phyloP scores from a whole-genome alignment of 148 eudicot genomes.

The Linanthus parryae region DNA sequence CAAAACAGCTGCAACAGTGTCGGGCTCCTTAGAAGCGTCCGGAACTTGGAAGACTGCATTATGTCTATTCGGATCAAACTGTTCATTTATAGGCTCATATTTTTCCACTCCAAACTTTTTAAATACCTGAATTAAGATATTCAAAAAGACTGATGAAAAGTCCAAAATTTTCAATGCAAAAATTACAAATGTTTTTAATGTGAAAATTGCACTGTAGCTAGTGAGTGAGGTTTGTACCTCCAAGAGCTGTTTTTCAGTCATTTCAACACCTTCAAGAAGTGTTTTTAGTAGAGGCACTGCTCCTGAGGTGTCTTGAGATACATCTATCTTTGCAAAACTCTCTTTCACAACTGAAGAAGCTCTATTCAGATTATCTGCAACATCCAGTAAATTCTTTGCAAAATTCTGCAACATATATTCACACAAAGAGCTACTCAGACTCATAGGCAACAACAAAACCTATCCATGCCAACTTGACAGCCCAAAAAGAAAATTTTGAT shows the following conservation, averaged over 20 bases:
- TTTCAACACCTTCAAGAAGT: slow-evolving; percentile 89
- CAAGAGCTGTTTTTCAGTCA: slow-evolving; percentile 88
- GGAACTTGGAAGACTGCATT: slow-evolving; percentile 96
- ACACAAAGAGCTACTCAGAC: slow-evolving; percentile 7
- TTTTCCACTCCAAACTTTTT: slow-evolving; percentile 78
- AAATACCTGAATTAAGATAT: slow-evolving; percentile 52
- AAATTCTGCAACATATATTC: slow-evolving; percentile 55
- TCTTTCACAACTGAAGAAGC: slow-evolving; percentile 84
- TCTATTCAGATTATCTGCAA: slow-evolving; percentile 85
- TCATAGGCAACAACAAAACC: too few relatives aligned
- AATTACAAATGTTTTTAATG: neutral
- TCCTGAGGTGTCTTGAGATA: slow-evolving; percentile 56
- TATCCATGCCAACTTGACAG: too few relatives aligned
- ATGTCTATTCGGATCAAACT: slow-evolving; percentile 82
- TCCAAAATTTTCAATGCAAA: neutral
- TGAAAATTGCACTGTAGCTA: neutral
- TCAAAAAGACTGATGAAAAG: neutral
- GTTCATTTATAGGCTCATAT: slow-evolving; percentile 68
- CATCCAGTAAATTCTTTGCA: slow-evolving; percentile 84
- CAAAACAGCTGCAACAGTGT: slow-evolving; percentile 74
- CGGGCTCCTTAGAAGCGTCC: slow-evolving; percentile 70
- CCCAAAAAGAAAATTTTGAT: too few relatives aligned
- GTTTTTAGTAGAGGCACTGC: slow-evolving; percentile 80
- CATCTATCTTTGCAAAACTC: slow-evolving; percentile 67
- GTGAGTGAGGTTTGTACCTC: slow-evolving; percentile 38